Percentiles rank a stretch among this genome's conserved stretches.
Conservation (phyloP, 805 yeast genomes). For the Ogataea degrootiae region DNA sequence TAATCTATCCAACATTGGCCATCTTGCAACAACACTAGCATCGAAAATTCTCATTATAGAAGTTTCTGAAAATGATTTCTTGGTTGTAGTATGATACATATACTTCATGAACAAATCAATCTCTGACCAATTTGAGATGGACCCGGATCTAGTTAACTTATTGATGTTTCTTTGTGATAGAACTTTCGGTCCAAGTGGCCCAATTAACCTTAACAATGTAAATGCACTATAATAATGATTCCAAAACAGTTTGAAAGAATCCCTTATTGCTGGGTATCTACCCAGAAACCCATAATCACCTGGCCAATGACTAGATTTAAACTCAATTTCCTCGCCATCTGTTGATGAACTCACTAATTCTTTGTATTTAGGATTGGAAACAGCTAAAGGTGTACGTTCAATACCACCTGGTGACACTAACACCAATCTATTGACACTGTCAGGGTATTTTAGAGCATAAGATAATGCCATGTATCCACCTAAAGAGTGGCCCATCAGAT, state of each 20-base stretch:
- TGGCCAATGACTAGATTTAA: conserved; percentile 39
- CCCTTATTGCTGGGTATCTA: conserved; percentile 39
- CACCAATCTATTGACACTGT: conserved; percentile 47
- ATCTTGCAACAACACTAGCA: conserved; percentile 55
- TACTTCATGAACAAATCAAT: conserved; percentile 28
- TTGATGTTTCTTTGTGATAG: conserved; percentile 25
- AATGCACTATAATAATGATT: conserved; percentile 41
- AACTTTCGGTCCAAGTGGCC: conserved; percentile 32
- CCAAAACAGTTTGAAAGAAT: conserved; percentile 34
- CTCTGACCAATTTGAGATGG: conserved; percentile 22
- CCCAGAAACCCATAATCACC: conserved; percentile 41
- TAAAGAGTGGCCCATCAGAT: conserved; percentile 70
- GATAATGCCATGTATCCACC: conserved; percentile 73
- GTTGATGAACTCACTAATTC: conserved; percentile 4
- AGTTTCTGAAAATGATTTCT: conserved; percentile 30
- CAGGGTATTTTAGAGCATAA: conserved; percentile 56
- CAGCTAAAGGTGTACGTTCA: conserved; percentile 61
- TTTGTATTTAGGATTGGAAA: conserved; percentile 36
- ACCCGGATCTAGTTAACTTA: conserved; percentile 26
- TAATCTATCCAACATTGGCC: conserved; percentile 62
- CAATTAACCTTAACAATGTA: conserved; percentile 41
- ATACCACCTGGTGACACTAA: conserved; percentile 77
- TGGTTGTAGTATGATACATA: conserved; percentile 28
- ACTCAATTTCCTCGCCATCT: conserved; percentile 3
- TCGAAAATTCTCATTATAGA: conserved; percentile 45